Evolutionary conservation across 1,284 basidiomycete species (phyloP), one percentile per base, ranked within the genome.

Genomic region (Ustilago crameri): DNA sequence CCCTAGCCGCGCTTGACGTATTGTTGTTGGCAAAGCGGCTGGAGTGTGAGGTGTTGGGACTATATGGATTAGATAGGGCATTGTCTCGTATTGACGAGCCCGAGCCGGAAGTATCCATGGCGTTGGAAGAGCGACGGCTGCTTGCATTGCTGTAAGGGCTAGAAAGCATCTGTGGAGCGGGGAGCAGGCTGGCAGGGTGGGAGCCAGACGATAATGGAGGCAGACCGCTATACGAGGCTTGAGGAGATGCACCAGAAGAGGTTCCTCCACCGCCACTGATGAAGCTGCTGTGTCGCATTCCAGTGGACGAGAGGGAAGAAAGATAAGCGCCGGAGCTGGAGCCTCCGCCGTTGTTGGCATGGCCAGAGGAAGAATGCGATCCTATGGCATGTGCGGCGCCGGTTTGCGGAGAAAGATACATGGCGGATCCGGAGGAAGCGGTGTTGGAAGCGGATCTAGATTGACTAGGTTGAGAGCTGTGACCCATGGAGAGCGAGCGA

Each of bases 401-500:
- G 3, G 35, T 42, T 14, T 71, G 68, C 10, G 68, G 62, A 23
- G 68, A 71, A n/a, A 71, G 62, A 9, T 60, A 71, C 68, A 71
- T 71, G 53, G 48, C 49, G 5, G 67, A 63, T 18, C 48, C 51
- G 0, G 53, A 44, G 8, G 22, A 18, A 18, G 57, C 51, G 9
- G 38, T 22, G 8, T 61, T 54, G 34, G 67, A 54, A 26, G 56
- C 45, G 22, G 68, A 57, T 35, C 58, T 47, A 9, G 54, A 55
- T 18, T 64, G 64, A 26, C 44, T 64, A 3, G 48, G 52, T 17
- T 61, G 64, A 5, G 70, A 52, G 43, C 42, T 46, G 44, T 73
- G 70, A n/a, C 70, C 70, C 60, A 73, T 73, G 20, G 70, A 73
- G 15, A 53, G 60, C 5, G 70, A 73, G 18, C 70, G 56, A 9